phyloP scores from a whole-genome alignment of 1,139 yeast species.

The Magnusiomyces fungicola region DNA sequence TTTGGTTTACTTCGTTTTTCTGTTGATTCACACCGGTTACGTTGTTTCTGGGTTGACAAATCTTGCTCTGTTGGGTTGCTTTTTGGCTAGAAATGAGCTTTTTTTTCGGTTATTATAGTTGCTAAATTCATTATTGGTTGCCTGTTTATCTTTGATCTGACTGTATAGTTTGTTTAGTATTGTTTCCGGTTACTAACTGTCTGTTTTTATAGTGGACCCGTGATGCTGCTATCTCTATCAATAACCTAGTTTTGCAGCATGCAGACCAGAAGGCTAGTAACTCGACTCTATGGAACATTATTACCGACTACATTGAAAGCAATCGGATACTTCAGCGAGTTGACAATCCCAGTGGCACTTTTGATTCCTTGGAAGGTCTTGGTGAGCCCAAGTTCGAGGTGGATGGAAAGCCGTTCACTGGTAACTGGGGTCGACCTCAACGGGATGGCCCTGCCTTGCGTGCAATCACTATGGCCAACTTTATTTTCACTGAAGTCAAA shows the following conservation, averaged over 20 bases:
- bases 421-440: constrained; percentile 91
- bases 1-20: no score
- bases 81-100: no score
- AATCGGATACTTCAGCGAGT: constrained; percentile 55
- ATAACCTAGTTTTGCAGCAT: constrained; percentile 51
- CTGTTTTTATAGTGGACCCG: constrained; percentile 54
- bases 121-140: no score
- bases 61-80: no score
- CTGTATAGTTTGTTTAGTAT: no score
- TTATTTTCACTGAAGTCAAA: constrained; percentile 40
- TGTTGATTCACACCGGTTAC: no score
- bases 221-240: constrained; percentile 78
- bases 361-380: constrained; percentile 46
- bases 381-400: constrained; percentile 87
- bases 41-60: no score
- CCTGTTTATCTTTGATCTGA: no score
- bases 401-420: constrained; percentile 53
- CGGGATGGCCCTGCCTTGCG: constrained; percentile 91
- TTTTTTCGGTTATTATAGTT: no score
- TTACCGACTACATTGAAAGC: constrained; percentile 57
- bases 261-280: constrained; percentile 35
- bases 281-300: constrained; percentile 29
- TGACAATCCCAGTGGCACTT: constrained; percentile 61
- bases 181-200: no score
- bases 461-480: constrained; percentile 54